phyloP scores from a whole-genome alignment of 768 basidiomycete species.

The Wakefieldia striispora region DNA sequence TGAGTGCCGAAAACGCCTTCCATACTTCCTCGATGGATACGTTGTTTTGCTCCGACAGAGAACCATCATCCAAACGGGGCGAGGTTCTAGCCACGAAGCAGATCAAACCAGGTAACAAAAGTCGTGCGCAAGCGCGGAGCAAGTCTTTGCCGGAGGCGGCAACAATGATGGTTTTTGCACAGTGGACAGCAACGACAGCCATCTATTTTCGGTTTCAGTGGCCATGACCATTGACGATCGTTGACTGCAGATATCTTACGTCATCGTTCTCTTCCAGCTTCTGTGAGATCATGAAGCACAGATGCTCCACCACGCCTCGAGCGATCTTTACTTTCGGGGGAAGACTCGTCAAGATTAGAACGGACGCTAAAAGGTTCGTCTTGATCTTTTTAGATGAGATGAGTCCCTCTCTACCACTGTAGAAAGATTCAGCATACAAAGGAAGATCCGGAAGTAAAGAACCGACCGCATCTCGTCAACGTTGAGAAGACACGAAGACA shows the following conservation, averaged over 20 bases:
- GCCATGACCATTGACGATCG: not conserved
- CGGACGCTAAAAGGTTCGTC: constrained; percentile 83
- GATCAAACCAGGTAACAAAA: constrained; percentile 80
- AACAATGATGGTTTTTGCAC: constrained; percentile 77
- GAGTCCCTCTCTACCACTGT: constrained; percentile 74
- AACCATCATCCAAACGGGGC: constrained; percentile 55
- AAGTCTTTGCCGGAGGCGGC: constrained; percentile 68
- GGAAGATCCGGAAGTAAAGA: constrained; percentile 3
- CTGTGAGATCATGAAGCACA: constrained; percentile 81
- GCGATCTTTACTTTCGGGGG: constrained; percentile 68
- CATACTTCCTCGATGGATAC: constrained; percentile 75
- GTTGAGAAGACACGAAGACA: constrained; percentile 84
- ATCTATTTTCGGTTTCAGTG: constrained; percentile 42
- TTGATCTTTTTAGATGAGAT: constrained; percentile 83
- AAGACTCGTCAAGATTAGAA: constrained; percentile 79
- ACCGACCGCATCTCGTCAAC: constrained; percentile 89
- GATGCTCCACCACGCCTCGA: constrained; percentile 74
- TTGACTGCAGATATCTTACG: constrained; percentile 40
- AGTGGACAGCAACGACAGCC: constrained; percentile 85
- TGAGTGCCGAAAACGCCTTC: constrained; percentile 73
- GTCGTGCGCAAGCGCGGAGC: constrained; percentile 67
- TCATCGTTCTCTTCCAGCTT: constrained; percentile 70
- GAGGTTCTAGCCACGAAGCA: constrained; percentile 73
- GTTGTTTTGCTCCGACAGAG: constrained; percentile 52
- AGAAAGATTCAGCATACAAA: constrained; percentile 6